These are phyloP conservation scores for Globisporangium heterothallicum DNA, from an alignment of 352 stramenopile species.

Conservation along the genomic window DNA sequence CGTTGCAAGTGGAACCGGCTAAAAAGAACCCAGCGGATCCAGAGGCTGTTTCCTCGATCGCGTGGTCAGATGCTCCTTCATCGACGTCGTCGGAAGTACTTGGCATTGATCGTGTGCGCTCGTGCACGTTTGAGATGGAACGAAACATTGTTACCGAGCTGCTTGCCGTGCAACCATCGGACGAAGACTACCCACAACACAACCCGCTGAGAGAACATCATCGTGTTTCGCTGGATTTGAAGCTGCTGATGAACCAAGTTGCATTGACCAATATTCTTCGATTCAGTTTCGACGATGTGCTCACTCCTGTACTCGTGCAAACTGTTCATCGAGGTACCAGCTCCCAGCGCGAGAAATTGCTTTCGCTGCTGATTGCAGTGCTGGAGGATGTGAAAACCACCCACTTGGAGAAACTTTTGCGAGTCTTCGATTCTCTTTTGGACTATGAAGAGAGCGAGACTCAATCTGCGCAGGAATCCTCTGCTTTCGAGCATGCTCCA, in stretches of 20 bases:
- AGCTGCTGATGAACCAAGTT: conserved; percentile 35
- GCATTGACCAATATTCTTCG: conserved; percentile 42
- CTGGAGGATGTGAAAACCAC: conserved; percentile 64
- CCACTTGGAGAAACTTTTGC: conserved; percentile 35
- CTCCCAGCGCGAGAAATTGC: conserved; percentile 35
- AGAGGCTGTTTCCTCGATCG: neutral
- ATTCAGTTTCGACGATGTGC: conserved; percentile 25
- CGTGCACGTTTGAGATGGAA: conserved; percentile 22
- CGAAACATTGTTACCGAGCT: conserved; percentile 12
- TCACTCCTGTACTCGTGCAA: conserved; percentile 22
- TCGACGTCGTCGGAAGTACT: neutral
- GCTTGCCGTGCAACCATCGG: neutral
- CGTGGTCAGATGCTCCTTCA: neutral
- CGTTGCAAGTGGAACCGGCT: conserved; percentile 21
- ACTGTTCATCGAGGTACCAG: conserved; percentile 3
- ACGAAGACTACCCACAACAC: neutral
- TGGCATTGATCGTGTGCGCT: conserved; percentile 7
- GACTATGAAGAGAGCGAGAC: conserved; percentile 15
- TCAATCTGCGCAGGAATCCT: neutral
- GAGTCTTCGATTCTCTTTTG: conserved; percentile 35
- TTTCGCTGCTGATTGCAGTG: conserved; percentile 46
- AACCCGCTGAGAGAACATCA: neutral
- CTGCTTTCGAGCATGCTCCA: neutral
- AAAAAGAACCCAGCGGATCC: neutral
- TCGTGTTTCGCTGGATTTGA: conserved; percentile 22